A percentile compares a stretch with the other conserved stretches of the same genome.
Evolutionary conservation across 2,329 filamentous ascomycete genomes (phyloP).

Genomic region (Fusarium haematococcum): DNA sequence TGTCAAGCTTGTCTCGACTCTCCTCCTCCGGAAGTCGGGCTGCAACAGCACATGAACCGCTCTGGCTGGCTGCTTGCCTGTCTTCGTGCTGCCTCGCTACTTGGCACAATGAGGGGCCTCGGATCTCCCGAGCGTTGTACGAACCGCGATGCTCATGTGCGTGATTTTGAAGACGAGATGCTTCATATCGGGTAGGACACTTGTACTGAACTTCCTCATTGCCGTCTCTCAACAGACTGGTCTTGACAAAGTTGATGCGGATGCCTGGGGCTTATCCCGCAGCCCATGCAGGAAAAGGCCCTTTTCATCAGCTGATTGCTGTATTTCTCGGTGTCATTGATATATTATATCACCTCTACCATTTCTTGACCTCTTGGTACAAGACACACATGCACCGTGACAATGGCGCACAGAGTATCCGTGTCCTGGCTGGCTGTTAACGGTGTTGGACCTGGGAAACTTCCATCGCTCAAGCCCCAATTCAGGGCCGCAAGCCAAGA

Average conservation of each 20-base stretch:
- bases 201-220: neutral
- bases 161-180: conserved; percentile 1
- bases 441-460: neutral
- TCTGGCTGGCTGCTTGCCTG: conserved; percentile 21
- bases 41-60: conserved; percentile 33
- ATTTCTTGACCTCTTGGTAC: neutral
- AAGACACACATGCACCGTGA: neutral
- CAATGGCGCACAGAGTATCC: neutral
- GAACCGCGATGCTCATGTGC: conserved; percentile 13
- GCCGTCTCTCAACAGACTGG: neutral
- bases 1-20: conserved; percentile 31
- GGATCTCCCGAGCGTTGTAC: conserved; percentile 34
- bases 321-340: neutral
- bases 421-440: neutral
- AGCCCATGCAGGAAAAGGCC: neutral
- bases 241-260: neutral
- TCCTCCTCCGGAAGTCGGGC: conserved; percentile 29
- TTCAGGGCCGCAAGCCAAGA: conserved; percentile 32
- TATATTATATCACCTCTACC: neutral
- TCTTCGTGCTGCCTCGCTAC: conserved; percentile 33
- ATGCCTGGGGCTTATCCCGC: neutral
- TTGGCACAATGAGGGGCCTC: conserved; percentile 33
- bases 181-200: conserved; percentile 18
- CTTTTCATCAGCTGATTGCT: neutral
- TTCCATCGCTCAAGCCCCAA: conserved; percentile 17